Percentiles rank a stretch among this genome's conserved stretches.
Conservation (phyloP, 2,329 filamentous ascomycete genomes). For the Paraphaeosphaeria minitans region DNA sequence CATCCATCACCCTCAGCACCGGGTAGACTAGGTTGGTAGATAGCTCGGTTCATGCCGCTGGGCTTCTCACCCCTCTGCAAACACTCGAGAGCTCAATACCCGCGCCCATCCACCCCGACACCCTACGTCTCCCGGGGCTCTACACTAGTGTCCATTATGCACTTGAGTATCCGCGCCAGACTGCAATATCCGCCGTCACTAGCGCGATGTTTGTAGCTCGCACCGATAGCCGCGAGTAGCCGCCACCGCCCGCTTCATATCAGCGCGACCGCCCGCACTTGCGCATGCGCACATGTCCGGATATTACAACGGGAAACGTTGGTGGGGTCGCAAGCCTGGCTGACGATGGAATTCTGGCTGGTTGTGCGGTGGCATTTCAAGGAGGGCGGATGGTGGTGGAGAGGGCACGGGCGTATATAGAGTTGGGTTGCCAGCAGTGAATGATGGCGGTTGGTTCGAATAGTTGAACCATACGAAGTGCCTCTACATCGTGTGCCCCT, state of each 20-base stretch:
- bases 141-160: not conserved
- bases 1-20: not conserved
- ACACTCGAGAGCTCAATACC: not conserved
- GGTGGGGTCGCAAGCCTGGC: not conserved
- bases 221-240: conserved; percentile 30
- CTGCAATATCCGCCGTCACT: conserved; percentile 30
- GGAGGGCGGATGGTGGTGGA: conserved; percentile 37
- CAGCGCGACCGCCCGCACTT: conserved; percentile 18
- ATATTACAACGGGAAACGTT: not conserved
- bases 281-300: conserved; percentile 19
- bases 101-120: conserved; percentile 1
- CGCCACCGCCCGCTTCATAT: conserved; percentile 31
- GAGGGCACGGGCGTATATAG: conserved; percentile 23
- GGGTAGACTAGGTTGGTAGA: no score
- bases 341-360: conserved; percentile 11
- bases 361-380: conserved; percentile 27
- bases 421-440: not conserved
- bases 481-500: not conserved
- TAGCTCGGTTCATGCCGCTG: not conserved
- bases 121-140: not conserved
- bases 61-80: not conserved
- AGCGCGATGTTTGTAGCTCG: not conserved
- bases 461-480: not conserved
- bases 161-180: conserved; percentile 24
- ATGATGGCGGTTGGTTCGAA: not conserved